Evolutionary conservation across 495 filamentous ascomycete genomes (phyloP), one percentile per base, ranked within the genome.

Genomic region (Amorphotheca resinae): DNA sequence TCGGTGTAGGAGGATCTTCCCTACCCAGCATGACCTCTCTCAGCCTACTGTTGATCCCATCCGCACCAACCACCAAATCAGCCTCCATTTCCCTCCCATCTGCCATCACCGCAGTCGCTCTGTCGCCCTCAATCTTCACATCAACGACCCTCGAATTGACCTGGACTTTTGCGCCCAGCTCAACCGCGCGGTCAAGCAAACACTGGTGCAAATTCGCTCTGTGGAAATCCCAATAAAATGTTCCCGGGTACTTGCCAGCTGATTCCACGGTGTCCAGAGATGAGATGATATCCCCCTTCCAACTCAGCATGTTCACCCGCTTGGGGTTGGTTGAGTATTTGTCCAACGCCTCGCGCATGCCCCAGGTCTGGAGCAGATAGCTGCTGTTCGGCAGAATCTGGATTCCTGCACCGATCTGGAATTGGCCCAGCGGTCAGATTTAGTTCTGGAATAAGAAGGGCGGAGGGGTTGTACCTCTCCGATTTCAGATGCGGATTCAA

Each of bases 401-500:
- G 45, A 78, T 76, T 12, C 75, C 75, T 3, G 74, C 75, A 2
- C 75, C 75, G 22, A 72, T 60, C 65, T 68, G 35, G 15, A 15
- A 0, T 6, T n/a, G n/a, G n/a, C n/a, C 34, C 28, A 9, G n/a
- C 7, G 30, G 6, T 33, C 5, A 18, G 17, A 33, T 16, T 22
- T 33, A 22, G 12, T 12, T 22, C 6, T 3, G 11, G 5, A 16
- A 37, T 35, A 21, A 12, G 23, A 34, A 17, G 33, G 9, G 9
- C 11, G 18, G 1, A 14, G 1, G 25, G 20, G 17, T 30, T 8
- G 11, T 50, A 70, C 64, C 52, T 80, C 75, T 22, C 66, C 69
- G n/a, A 82, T 65, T 22, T 70, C 67, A 34, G 62, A 57, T n/a
- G 77, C 75, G 38, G 69, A 62, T 54, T 86, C 81, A 37, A 84